Percentiles rank a stretch among this genome's conserved stretches.
These are phyloP conservation scores for Colletotrichum magnum DNA, from an alignment of 2,329 filamentous ascomycete genomes.

Conservation along the genomic window DNA sequence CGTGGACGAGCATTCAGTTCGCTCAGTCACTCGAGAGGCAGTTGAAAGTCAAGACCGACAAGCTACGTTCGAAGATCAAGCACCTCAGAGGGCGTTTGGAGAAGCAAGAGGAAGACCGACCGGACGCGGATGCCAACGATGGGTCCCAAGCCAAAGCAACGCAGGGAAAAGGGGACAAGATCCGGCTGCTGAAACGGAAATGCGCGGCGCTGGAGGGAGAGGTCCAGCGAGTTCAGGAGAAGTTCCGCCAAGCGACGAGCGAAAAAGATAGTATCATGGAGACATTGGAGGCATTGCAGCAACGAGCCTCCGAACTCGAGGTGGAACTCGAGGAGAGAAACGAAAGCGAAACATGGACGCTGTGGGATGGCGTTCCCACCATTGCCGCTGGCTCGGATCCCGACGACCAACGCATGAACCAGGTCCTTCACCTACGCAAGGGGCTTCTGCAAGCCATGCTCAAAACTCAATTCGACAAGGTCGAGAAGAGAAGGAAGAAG, in stretches of 20 bases:
- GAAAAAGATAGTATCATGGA: neutral
- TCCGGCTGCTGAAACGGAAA: constrained; percentile 11
- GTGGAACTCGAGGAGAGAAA: constrained; percentile 19
- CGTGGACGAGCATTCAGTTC: neutral
- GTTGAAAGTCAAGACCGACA: constrained; percentile 13
- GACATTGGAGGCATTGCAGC: neutral
- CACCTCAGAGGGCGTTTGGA: neutral
- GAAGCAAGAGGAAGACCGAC: neutral
- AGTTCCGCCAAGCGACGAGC: constrained; percentile 1
- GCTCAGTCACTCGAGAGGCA: neutral
- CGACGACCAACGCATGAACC: neutral
- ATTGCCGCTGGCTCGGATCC: neutral
- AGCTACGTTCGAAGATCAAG: neutral
- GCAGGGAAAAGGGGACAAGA: constrained; percentile 11
- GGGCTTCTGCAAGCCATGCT: constrained; percentile 13
- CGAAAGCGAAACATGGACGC: constrained; percentile 16
- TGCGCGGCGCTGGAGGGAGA: constrained; percentile 9
- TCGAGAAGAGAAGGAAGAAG: neutral
- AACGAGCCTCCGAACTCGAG: neutral
- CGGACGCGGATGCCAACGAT: neutral
- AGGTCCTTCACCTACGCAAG: constrained; percentile 1
- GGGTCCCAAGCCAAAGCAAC: neutral
- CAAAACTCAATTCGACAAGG: neutral
- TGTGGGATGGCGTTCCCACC: neutral
- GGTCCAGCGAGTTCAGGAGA: neutral